Percentiles rank a stretch among this genome's conserved stretches.
phyloP scores from a whole-genome alignment of 2,329 filamentous ascomycete genomes.

The Neonectria coccinea region DNA sequence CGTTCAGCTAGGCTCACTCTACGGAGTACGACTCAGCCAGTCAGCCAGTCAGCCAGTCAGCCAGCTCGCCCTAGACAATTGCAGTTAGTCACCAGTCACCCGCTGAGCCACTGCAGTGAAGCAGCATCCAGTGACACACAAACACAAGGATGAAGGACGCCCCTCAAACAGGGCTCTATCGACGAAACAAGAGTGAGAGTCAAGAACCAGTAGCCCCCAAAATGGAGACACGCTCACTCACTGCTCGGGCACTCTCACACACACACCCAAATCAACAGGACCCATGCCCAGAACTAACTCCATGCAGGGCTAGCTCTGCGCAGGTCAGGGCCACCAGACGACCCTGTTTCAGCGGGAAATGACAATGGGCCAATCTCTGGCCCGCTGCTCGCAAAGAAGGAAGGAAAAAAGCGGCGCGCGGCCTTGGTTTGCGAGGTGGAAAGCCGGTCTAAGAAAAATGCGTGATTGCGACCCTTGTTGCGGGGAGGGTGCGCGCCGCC shows the following conservation, averaged over 20 bases:
- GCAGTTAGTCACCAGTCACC: neutral
- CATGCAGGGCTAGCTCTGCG: conserved; percentile 14
- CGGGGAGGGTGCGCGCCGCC: conserved; percentile 29
- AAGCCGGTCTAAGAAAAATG: conserved; percentile 4
- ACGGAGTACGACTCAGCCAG: no score
- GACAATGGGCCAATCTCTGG: conserved; percentile 46
- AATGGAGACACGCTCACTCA: conserved; percentile 11
- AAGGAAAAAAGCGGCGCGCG: conserved; percentile 25
- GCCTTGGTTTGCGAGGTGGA: conserved; percentile 17
- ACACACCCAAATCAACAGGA: conserved; percentile 7
- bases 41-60: conserved; percentile 1
- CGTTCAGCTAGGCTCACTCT: neutral
- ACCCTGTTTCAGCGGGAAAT: conserved; percentile 48
- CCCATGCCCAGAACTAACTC: conserved; percentile 5
- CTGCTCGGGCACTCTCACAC: conserved; percentile 9
- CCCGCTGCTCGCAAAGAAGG: conserved; percentile 22
- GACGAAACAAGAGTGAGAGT: conserved; percentile 4
- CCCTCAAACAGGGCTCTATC: neutral
- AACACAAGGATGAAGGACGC: neutral
- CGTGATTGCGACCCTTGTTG: conserved; percentile 1
- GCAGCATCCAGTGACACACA: conserved; percentile 1
- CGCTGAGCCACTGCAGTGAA: conserved; percentile 8
- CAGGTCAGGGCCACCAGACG: conserved; percentile 40
- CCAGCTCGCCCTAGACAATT: neutral
- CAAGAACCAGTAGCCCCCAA: neutral